These are phyloP conservation scores for Tripterygium wilfordii DNA, from an alignment of 177 flowering plant genomes.

Conservation along the genomic window DNA sequence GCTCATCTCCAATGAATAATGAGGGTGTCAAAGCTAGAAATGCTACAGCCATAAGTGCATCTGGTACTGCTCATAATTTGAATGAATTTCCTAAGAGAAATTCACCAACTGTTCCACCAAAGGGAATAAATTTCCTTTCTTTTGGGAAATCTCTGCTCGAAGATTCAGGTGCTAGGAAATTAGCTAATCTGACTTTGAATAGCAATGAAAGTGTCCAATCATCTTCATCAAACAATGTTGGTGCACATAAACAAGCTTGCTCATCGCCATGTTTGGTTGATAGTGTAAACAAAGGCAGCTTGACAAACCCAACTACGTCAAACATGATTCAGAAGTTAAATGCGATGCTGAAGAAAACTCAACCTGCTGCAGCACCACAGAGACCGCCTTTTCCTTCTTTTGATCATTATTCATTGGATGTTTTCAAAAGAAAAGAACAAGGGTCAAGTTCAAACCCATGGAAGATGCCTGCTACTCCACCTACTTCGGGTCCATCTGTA, in stretches of 20 bases:
- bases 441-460: conserved; percentile 10
- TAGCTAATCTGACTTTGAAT: not conserved
- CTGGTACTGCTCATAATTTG: conserved; percentile 5
- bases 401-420: conserved; percentile 6
- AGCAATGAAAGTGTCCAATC: not conserved
- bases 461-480: conserved; percentile 8
- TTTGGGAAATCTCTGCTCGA: conserved; percentile 24
- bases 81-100: conserved; percentile 13
- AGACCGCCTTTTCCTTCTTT: conserved; percentile 9
- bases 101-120: conserved; percentile 19
- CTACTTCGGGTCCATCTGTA: conserved; percentile 16
- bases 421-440: not conserved
- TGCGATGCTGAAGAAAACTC: conserved; percentile 2
- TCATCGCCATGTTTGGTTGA: conserved; percentile 2
- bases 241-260: not conserved
- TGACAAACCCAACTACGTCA: conserved; percentile 4
- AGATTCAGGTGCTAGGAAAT: conserved; percentile 10
- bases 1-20: conserved; percentile 10
- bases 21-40: conserved; percentile 7
- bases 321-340: not conserved
- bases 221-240: not conserved
- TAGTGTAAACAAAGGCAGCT: not conserved
- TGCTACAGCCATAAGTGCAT: conserved; percentile 6
- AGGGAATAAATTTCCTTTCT: conserved; percentile 51
- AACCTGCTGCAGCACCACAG: not conserved